A percentile compares a stretch with the other conserved stretches of the same genome.
Conservation (phyloP, 2,329 filamentous ascomycete genomes). For the Arachnomyces sp. region DNA sequence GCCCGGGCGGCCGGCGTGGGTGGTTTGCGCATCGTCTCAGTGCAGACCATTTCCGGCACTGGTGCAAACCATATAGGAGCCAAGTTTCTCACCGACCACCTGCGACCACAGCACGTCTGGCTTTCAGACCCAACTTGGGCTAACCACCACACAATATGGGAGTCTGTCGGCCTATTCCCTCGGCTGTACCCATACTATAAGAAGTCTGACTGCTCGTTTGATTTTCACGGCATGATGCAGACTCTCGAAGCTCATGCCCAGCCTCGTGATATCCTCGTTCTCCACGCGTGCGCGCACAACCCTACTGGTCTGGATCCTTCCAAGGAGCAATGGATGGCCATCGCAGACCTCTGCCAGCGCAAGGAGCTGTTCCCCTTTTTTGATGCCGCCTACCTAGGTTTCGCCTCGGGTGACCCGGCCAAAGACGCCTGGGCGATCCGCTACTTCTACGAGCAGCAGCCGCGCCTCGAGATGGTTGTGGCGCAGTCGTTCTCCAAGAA, state of each 20-base stretch:
- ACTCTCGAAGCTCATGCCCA: conserved; percentile 80
- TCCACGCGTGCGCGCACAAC: conserved; percentile 97
- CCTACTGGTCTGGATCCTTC: conserved; percentile 95
- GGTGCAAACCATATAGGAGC: conserved; percentile 88
- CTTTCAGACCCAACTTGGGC: conserved; percentile 93
- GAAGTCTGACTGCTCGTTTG: conserved; percentile 44
- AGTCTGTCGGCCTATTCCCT: conserved; percentile 47
- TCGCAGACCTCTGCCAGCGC: conserved; percentile 66
- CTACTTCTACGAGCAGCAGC: conserved; percentile 68
- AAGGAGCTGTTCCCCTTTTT: conserved; percentile 96
- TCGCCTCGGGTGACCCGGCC: conserved; percentile 81
- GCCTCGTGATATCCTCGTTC: conserved; percentile 66
- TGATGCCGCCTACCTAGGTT: conserved; percentile 95
- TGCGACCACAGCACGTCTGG: conserved; percentile 66
- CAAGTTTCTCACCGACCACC: conserved; percentile 85
- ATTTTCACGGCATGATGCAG: conserved; percentile 57
- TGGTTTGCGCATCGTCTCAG: conserved; percentile 56
- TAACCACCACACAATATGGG: conserved; percentile 95
- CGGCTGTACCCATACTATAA: conserved; percentile 90
- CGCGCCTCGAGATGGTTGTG: conserved; percentile 67
- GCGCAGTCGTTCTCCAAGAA: conserved; percentile 58
- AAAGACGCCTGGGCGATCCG: conserved; percentile 87
- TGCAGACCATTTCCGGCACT: conserved; percentile 94
- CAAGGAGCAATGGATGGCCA: conserved; percentile 85
- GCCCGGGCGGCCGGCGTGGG: conserved; percentile 30